These are phyloP conservation scores for Punica granatum DNA, from an alignment of 345 rosid genomes.

Conservation along the genomic window DNA sequence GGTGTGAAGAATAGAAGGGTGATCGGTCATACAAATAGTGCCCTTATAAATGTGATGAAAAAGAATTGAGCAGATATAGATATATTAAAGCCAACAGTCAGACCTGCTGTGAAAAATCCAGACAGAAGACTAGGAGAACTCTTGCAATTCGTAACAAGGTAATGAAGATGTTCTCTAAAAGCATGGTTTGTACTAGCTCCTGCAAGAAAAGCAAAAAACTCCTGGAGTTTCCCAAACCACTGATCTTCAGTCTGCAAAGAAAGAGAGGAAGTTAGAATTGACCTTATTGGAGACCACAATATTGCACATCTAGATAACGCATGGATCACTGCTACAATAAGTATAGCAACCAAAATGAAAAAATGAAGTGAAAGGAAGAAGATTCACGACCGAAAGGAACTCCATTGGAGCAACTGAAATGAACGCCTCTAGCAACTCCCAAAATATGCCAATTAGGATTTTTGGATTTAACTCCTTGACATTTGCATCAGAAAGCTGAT, in stretches of 20 bases:
- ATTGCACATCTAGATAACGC: not conserved
- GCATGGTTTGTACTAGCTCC: constrained; percentile 40
- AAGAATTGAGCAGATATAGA: no score
- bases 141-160: constrained; percentile 50
- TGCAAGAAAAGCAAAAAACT: constrained; percentile 59
- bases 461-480: constrained; percentile 35
- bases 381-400: not conserved
- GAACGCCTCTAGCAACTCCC: constrained; percentile 58
- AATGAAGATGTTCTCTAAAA: constrained; percentile 58
- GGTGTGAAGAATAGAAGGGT: no score
- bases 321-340: not conserved
- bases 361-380: constrained; percentile 10
- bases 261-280: not conserved
- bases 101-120: constrained; percentile 41
- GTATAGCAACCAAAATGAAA: constrained; percentile 10
- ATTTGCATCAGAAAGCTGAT: constrained; percentile 43
- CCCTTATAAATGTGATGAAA: no score
- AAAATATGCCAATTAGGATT: constrained; percentile 52
- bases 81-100: not conserved
- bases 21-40: no score
- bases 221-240: constrained; percentile 31
- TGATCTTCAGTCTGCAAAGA: constrained; percentile 44
- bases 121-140: constrained; percentile 59
- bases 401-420: constrained; percentile 22
- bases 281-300: not conserved